Base-by-base conservation (phyloP, 768 basidiomycete genomes). In the Rhodotorula babjevae region DNA sequence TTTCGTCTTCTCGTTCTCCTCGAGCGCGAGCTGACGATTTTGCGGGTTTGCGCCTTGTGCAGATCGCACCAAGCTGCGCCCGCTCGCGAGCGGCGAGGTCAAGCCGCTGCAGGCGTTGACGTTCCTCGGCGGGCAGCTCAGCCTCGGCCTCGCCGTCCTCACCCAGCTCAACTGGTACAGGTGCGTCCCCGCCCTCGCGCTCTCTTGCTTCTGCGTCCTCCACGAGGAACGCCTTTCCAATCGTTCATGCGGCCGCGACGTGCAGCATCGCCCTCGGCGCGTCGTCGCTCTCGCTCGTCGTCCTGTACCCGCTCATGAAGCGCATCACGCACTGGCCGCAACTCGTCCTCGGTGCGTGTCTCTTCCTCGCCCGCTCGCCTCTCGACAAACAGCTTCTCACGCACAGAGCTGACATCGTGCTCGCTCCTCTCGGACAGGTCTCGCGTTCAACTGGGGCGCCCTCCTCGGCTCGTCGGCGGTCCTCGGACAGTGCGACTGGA, bases 371-470 rank as follows among this genome's bases (percentile, higher is more conserved):
- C 21, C 23, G 59, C 47, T 29, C 11, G 18, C 25, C 6, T 18
- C 2, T 46, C n/a, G 44, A 46, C 44, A 42, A 42, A 42, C 7
- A 7, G 14, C 7, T 14, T 42, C 42, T 42, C 8, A 0, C 18
- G 8, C 49, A 1, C 46, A n/a, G n/a, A n/a, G n/a, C n/a, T n/a
- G n/a, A n/a, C n/a, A n/a, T n/a, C n/a, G n/a, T n/a, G n/a, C n/a
- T n/a, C n/a, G n/a, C n/a, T n/a, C n/a, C n/a, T n/a, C n/a, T n/a
- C n/a, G 2, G 7, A 9, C 77, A 94, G 93, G 94, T 18, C 85
- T 98, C 59, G 88, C 94, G 0, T 99, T 94, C 81, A 98, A 97
- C 82, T 99, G 95, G 95, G 96, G 96, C 27, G 88, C 92, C 2
- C 82, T 99, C 2, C 87, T 98, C 27, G 96, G 96, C 33, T 97